A percentile compares a stretch with the other conserved stretches of the same genome.
phyloP scores from a whole-genome alignment of 768 basidiomycete genomes.

The Rhodotorula graminis region DNA sequence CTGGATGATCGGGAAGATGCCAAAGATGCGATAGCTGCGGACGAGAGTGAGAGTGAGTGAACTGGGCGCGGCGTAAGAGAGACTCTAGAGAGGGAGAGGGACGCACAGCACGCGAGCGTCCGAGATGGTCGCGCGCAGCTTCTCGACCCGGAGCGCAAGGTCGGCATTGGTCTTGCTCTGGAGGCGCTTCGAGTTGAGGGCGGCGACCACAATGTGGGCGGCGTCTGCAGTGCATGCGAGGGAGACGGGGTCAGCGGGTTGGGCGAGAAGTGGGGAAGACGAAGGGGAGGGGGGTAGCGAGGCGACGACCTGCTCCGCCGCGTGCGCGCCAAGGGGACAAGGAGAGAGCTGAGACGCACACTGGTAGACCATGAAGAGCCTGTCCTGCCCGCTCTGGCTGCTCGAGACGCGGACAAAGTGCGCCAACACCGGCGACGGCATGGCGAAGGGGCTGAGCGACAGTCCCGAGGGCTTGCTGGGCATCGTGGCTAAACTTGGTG shows the following conservation, averaged over 20 bases:
- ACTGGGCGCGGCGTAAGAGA: rapidly evolving
- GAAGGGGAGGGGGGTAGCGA: background rate
- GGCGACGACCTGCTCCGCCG: no score
- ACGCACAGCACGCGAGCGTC: conserved; percentile 34
- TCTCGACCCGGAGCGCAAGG: conserved; percentile 27
- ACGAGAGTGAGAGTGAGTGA: background rate
- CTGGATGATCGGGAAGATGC: conserved; percentile 39
- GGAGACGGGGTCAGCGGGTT: background rate
- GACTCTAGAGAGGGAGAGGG: no score
- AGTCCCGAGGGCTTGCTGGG: conserved; percentile 2
- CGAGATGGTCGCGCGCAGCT: conserved; percentile 28
- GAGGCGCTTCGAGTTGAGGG: conserved; percentile 17
- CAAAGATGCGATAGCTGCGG: conserved; percentile 38
- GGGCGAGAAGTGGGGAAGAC: background rate
- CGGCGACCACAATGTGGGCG: conserved; percentile 13
- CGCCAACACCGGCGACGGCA: conserved; percentile 10
- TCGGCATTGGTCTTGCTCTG: conserved; percentile 22
- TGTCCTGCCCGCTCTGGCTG: conserved; percentile 34
- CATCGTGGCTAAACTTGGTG: background rate
- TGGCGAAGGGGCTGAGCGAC: conserved; percentile 29
- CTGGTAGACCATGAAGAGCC: conserved; percentile 38
- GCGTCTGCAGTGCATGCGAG: conserved; percentile 8
- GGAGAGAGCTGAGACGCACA: conserved; percentile 4
- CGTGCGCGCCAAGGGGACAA: no score
- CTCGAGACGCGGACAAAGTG: conserved; percentile 30